These are phyloP conservation scores for Penstemon barbatus DNA, from an alignment of 257 asterid species.

Conservation along the genomic window DNA sequence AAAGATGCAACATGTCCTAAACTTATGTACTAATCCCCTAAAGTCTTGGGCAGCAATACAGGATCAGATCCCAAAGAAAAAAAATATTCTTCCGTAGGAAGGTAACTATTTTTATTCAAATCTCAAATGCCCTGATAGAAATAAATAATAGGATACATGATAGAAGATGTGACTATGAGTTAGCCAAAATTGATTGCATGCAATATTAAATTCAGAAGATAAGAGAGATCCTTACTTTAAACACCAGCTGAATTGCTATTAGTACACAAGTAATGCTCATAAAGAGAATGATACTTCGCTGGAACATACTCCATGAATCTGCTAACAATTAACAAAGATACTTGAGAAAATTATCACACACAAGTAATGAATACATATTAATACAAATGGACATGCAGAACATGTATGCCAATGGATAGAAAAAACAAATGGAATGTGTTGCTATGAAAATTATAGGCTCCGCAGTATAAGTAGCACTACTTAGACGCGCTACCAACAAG, in stretches of 20 bases:
- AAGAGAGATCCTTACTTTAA: conserved; percentile 37
- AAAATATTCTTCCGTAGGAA: background rate
- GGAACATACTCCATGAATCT: conserved; percentile 92
- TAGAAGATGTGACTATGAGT: background rate
- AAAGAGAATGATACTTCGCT: conserved; percentile 60
- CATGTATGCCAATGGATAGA: too few species aligned
- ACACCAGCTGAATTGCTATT: conserved; percentile 38
- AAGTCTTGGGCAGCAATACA: background rate
- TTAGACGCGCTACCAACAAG: background rate
- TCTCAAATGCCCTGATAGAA: background rate
- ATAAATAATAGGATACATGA: background rate
- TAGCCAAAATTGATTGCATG: background rate
- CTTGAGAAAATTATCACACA: conserved; percentile 7
- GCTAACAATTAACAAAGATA: conserved; percentile 36
- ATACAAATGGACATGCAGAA: background rate
- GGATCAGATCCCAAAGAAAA: background rate
- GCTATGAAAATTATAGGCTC: background rate
- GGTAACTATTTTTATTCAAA: background rate
- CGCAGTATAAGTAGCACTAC: background rate
- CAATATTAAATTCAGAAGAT: background rate
- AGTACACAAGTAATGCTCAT: conserved; percentile 55
- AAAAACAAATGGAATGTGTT: background rate
- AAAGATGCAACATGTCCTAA: background rate
- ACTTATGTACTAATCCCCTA: background rate
- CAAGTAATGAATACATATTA: background rate